Evolutionary conservation across 768 basidiomycete species (phyloP).

Genomic region (Phaeolepiota aurea): DNA sequence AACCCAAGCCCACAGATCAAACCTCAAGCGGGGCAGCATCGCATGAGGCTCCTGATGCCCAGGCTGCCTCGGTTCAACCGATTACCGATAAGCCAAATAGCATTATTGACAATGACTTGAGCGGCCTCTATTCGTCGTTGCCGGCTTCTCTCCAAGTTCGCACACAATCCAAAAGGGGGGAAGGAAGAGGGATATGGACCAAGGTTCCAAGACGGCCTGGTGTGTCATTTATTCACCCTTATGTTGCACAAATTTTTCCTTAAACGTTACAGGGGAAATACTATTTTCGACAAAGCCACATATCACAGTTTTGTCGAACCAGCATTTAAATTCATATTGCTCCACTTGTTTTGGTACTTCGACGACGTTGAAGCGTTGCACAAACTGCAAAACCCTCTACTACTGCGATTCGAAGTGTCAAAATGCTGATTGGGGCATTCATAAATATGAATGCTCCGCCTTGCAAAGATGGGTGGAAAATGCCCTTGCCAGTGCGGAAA

Average conservation of each 20-base stretch:
- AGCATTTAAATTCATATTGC: constrained; percentile 55
- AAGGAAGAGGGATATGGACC: constrained; percentile 18
- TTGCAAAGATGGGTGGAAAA: constrained; percentile 47
- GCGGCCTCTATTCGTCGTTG: constrained; percentile 9
- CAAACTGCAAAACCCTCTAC: constrained; percentile 55
- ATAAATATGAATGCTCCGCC: constrained; percentile 74
- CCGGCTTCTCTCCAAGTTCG: constrained; percentile 15
- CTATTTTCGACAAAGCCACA: constrained; percentile 54
- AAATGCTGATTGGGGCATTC: constrained; percentile 61
- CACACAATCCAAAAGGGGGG: constrained; percentile 2
- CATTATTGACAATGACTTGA: too few relatives aligned
- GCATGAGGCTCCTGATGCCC: too few relatives aligned
- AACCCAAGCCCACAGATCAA: too few relatives aligned
- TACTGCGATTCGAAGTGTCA: constrained; percentile 80
- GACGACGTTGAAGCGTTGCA: constrained; percentile 56
- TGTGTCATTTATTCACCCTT: constrained; percentile 6
- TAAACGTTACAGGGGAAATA: constrained; percentile 30
- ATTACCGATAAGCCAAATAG: too few relatives aligned
- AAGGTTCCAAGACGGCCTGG: constrained; percentile 12
- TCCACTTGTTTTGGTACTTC: constrained; percentile 52
- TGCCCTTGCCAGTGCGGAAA: too few relatives aligned
- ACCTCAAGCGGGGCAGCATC: too few relatives aligned
- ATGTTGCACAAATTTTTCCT: neutral
- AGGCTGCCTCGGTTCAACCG: too few relatives aligned
- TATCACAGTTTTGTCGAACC: constrained; percentile 55